A percentile compares a stretch with the other conserved stretches of the same genome.
phyloP scores from a whole-genome alignment of 306 rosid species.

The Lotus japonicus region DNA sequence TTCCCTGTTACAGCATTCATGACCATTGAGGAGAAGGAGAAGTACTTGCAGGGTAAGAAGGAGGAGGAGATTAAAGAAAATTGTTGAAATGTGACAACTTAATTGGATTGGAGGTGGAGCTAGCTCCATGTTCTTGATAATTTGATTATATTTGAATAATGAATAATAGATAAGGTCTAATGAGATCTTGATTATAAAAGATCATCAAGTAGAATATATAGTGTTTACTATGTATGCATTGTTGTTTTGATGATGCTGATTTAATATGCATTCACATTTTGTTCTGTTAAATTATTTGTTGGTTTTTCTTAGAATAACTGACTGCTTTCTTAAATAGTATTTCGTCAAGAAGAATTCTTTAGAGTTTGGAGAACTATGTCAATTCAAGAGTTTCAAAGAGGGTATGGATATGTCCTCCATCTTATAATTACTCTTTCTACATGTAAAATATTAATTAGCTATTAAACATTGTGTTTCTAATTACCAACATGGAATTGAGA shows the following conservation, averaged over 20 bases:
- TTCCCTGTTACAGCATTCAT: constrained; percentile 54
- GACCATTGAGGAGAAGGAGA: constrained; percentile 47
- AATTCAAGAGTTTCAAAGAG: too few relatives aligned
- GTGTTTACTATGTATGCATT: background rate
- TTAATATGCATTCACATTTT: background rate
- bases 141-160: background rate
- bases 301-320: too few relatives aligned
- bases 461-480: too few relatives aligned
- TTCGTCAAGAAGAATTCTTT: too few relatives aligned
- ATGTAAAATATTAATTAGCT: too few relatives aligned
- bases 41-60: constrained; percentile 8
- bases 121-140: background rate
- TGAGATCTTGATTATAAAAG: background rate
- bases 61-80: constrained; percentile 5
- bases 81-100: background rate
- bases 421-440: too few relatives aligned
- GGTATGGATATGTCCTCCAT: too few relatives aligned
- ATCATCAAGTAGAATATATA: background rate
- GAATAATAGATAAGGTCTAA: background rate
- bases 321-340: too few relatives aligned
- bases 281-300: too few relatives aligned
- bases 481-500: too few relatives aligned
- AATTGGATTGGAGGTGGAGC: background rate
- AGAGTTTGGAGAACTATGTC: too few relatives aligned
- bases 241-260: background rate